Conservation (phyloP, 2,329 filamentous ascomycete species). For the Fusarium illudens region DNA sequence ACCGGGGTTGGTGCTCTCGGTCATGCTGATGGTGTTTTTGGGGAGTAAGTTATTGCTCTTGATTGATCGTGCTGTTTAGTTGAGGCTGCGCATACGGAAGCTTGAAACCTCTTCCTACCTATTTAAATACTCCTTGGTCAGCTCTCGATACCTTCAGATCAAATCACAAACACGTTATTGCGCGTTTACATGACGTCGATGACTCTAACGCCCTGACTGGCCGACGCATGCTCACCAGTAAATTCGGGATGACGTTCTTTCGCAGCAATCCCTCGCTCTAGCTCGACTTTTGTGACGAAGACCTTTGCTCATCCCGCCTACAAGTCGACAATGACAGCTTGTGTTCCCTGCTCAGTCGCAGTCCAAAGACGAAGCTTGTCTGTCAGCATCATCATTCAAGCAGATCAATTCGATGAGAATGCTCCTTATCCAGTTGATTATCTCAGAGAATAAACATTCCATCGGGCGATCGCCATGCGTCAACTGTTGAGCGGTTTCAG, state of each 20-base stretch:
- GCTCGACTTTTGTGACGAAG: neutral
- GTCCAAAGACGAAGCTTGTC: neutral
- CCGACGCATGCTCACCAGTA: neutral
- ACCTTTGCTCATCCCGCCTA: neutral
- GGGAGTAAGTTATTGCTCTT: neutral
- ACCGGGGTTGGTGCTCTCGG: constrained; percentile 40
- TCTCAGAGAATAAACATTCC: neutral
- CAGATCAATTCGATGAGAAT: neutral
- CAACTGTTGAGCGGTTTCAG: neutral
- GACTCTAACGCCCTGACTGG: neutral
- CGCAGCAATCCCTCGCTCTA: neutral
- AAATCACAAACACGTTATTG: neutral
- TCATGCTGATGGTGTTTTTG: constrained; percentile 19
- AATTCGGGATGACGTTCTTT: constrained; percentile 7
- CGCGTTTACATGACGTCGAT: constrained; percentile 9
- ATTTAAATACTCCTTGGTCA: neutral
- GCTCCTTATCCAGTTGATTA: neutral
- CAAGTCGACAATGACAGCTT: neutral
- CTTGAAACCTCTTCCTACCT: accelerated
- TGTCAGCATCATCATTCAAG: neutral
- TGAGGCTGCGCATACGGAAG: too few species aligned
- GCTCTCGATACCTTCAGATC: too few species aligned
- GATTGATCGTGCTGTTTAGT: neutral
- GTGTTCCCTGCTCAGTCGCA: neutral
- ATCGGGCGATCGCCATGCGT: neutral